These are phyloP conservation scores for Geotrichum bryndzae DNA, from an alignment of 1,139 yeast genomes.

Conservation along the genomic window DNA sequence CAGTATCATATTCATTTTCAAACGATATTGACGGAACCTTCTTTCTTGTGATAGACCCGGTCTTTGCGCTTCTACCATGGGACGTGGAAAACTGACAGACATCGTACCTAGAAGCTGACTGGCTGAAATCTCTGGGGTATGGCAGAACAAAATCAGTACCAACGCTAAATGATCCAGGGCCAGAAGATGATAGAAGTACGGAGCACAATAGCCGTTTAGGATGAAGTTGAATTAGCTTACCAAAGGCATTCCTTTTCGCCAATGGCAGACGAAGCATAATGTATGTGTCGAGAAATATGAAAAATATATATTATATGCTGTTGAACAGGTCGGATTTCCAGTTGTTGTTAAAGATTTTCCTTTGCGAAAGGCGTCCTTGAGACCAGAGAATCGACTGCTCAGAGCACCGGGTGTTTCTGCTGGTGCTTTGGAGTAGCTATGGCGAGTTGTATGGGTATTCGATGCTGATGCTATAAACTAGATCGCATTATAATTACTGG, in stretches of 20 bases:
- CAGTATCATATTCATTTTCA: conserved; percentile 2
- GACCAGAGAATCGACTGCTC: neutral
- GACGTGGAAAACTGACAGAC: neutral
- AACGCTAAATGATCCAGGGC: neutral
- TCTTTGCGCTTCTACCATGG: neutral
- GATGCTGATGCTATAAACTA: neutral
- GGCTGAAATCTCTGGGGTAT: neutral
- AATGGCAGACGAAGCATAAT: neutral
- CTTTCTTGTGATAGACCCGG: neutral
- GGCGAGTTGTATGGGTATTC: neutral
- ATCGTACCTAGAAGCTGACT: neutral
- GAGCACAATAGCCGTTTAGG: neutral
- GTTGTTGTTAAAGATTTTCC: neutral
- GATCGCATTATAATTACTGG: neutral
- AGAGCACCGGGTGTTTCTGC: neutral
- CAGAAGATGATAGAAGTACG: neutral
- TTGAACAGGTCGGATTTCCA: neutral
- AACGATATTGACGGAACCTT: neutral
- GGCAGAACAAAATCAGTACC: neutral
- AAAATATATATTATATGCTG: neutral
- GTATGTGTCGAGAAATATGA: neutral
- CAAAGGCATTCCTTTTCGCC: neutral
- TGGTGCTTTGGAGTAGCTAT: neutral
- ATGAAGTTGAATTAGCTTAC: neutral
- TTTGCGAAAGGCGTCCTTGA: neutral